Base-by-base conservation (phyloP, 2,329 filamentous ascomycete genomes). In the Xylogone sp. region DNA sequence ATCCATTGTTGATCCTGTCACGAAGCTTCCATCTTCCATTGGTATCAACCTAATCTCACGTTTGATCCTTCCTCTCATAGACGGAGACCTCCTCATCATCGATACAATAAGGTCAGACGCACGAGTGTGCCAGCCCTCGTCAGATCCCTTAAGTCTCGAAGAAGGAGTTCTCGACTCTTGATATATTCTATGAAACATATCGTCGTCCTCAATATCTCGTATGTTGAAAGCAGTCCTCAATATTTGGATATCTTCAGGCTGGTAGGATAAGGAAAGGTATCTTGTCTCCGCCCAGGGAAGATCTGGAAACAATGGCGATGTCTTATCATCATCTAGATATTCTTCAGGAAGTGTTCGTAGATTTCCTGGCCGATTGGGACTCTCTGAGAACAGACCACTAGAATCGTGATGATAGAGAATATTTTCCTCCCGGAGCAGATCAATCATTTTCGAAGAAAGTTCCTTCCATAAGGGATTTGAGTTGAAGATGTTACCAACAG, bases 11-110 rank as follows among this genome's bases (percentile, higher is more conserved):
- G 48, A 42, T 21, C 21, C 43, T 2, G 9, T 22, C 21, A 49
- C 53, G 52, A 52, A 57, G 20, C 21, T 5, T 21, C 54, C 54
- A 49, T 55, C 48, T 13, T 20, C 51, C 13, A 53, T n/a, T 13
- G 52, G 56, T 19, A 54, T 48, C 19, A 56, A 21, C 12, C 18
- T 12, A 8, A 55, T 29, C 5, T 27, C 10, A 18, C 43, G 27
- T 27, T 29, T 8, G 19, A 52, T 49, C 49, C 31, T 45, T 10
- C 18, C 49, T 43, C 16, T 21, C 20, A 52, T 13, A 16, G 8
- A 42, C 16, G 45, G 16, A 29, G 50, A 48, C 43, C 48, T n/a
- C 19, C 31, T 5, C 43, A 51, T 16, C 42, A 56, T 50, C 2
- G 21, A 49, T 22, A 29, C 22, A 42, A 56, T 52, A 27, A 54